A percentile compares a stretch with the other conserved stretches of the same genome.
These are phyloP conservation scores for Cruciata laevipes DNA, from an alignment of 257 asterid genomes.

Conservation along the genomic window DNA sequence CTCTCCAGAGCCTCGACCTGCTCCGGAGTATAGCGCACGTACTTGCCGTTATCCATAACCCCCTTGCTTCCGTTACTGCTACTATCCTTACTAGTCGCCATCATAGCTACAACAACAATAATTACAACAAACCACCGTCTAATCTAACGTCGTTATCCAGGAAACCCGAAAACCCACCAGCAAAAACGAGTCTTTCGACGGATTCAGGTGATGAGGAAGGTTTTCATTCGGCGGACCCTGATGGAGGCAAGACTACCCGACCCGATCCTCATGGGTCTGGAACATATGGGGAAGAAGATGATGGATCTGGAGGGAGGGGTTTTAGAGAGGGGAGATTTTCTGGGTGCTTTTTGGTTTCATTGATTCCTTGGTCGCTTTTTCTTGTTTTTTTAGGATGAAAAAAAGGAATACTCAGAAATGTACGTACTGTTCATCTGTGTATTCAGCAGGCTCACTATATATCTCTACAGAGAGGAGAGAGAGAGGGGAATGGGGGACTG, in stretches of 20 bases:
- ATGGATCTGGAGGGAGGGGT: conserved; percentile 13
- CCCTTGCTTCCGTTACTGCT: conserved; percentile 19
- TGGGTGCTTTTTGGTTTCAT: conserved; percentile 7
- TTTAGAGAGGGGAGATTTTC: background rate
- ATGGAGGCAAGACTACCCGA: background rate
- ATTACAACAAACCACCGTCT: background rate
- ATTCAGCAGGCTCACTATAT: conserved; percentile 4
- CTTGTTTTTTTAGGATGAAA: background rate
- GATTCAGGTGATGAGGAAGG: conserved; percentile 5
- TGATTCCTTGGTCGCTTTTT: conserved; percentile 4
- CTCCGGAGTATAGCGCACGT: conserved; percentile 81
- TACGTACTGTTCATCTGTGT: conserved; percentile 10
- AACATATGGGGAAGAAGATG: background rate
- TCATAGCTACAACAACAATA: conserved; percentile 12
- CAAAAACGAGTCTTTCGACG: background rate
- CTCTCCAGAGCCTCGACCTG: conserved; percentile 93
- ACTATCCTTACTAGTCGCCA: conserved; percentile 72
- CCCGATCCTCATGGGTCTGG: conserved; percentile 15
- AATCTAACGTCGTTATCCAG: too few species aligned
- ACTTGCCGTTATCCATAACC: conserved; percentile 63
- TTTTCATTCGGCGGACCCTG: conserved; percentile 1
- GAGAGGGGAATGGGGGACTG: conserved; percentile 28
- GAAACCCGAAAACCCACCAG: background rate
- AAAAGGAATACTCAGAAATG: background rate
- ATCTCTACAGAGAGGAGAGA: conserved; percentile 2